Percentiles rank a stretch among this genome's conserved stretches.
These are phyloP conservation scores for Mrakia frigida DNA, from an alignment of 768 basidiomycete genomes.

Conservation along the genomic window DNA sequence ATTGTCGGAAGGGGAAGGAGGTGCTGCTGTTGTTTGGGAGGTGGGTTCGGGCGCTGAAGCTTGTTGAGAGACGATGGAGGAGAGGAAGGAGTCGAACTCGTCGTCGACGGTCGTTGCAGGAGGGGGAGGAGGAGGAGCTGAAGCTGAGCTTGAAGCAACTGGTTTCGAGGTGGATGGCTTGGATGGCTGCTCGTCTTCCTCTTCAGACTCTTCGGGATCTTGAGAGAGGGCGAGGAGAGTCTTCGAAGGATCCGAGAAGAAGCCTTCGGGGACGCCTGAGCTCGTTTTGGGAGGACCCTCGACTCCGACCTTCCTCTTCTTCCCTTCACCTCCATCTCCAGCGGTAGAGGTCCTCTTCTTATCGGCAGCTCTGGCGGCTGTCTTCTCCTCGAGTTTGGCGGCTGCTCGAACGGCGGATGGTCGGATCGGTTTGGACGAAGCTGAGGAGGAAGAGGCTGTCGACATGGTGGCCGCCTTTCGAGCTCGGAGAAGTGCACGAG, in stretches of 20 bases:
- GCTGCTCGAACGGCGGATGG: background rate
- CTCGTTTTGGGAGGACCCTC: background rate
- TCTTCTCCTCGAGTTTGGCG: slow-evolving; percentile 15
- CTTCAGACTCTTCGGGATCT: background rate
- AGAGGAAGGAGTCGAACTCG: slow-evolving; percentile 13
- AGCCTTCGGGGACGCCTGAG: slow-evolving; percentile 8
- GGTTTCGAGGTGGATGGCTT: background rate
- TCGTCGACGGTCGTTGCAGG: background rate
- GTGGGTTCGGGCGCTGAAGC: background rate
- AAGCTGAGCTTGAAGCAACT: background rate
- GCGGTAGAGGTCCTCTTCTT: background rate
- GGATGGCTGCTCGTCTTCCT: background rate
- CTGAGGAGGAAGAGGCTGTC: background rate
- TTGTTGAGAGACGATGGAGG: background rate
- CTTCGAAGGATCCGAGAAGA: slow-evolving; percentile 8
- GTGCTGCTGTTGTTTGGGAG: background rate
- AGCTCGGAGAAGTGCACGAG: slow-evolving; percentile 11
- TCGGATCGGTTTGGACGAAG: background rate
- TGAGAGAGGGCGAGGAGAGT: background rate
- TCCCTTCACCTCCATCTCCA: background rate
- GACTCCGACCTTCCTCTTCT: slow-evolving; percentile 7
- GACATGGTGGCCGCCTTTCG: background rate
- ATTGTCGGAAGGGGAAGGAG: background rate
- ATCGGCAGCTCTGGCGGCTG: background rate
- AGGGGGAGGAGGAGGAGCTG: too few species aligned